These are phyloP conservation scores for Allantophomopsis cytisporea DNA, from an alignment of 2,329 filamentous ascomycete species.

Conservation along the genomic window DNA sequence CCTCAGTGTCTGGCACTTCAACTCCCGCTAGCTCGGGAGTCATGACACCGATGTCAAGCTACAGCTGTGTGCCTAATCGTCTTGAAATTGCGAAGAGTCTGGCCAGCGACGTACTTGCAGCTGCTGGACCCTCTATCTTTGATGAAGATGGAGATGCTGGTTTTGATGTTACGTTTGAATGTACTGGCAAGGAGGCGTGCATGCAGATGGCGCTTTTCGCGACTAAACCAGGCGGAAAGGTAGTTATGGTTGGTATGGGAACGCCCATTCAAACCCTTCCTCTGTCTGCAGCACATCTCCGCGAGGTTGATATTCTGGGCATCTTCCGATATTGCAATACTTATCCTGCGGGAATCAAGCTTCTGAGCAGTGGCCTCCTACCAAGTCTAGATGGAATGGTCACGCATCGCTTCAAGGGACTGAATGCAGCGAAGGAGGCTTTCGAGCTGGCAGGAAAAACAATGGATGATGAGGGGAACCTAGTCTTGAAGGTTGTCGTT, in stretches of 20 bases:
- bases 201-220: constrained; percentile 66
- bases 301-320: constrained; percentile 67
- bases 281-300: constrained; percentile 56
- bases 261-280: constrained; percentile 64
- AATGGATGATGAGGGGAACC: constrained; percentile 49
- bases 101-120: constrained; percentile 33
- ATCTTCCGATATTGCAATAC: constrained; percentile 70
- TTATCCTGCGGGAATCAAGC: constrained; percentile 54
- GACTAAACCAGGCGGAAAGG: constrained; percentile 54
- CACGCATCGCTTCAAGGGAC: constrained; percentile 57
- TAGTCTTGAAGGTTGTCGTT: constrained; percentile 62
- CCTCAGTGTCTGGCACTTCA: constrained; percentile 31
- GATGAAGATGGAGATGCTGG: constrained; percentile 44
- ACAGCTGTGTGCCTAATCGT: constrained; percentile 24
- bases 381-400: constrained; percentile 57
- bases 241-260: constrained; percentile 72
- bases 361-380: constrained; percentile 37
- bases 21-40: constrained; percentile 30
- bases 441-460: constrained; percentile 61
- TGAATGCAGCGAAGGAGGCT: constrained; percentile 45
- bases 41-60: constrained; percentile 26
- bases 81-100: constrained; percentile 35
- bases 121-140: constrained; percentile 14
- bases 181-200: constrained; percentile 62
- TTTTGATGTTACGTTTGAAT: constrained; percentile 61